These are phyloP conservation scores for Letharia columbiana DNA, from an alignment of 495 filamentous ascomycete genomes.

Conservation along the genomic window DNA sequence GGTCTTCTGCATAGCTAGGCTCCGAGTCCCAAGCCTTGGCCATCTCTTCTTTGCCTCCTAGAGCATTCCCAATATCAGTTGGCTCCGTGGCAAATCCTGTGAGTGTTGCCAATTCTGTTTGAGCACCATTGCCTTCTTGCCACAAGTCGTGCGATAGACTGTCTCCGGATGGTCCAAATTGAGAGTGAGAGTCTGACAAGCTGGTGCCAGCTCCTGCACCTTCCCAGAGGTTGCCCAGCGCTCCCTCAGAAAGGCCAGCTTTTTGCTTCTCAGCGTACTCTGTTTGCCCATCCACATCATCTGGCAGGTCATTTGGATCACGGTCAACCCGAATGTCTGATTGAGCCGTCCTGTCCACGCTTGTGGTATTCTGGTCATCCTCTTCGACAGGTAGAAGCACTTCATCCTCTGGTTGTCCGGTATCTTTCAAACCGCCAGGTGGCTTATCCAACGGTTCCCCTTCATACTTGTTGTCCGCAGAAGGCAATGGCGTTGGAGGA, in stretches of 20 bases:
- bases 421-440: not conserved
- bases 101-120: not conserved
- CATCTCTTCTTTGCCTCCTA: constrained; percentile 5
- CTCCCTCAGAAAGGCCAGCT: not conserved
- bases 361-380: not conserved
- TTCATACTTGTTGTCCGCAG: not conserved
- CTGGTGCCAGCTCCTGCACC: not conserved
- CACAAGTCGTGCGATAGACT: not conserved
- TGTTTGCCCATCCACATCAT: not conserved
- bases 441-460: not conserved
- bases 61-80: not conserved
- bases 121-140: not conserved
- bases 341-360: not conserved
- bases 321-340: not conserved
- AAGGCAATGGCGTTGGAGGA: not conserved
- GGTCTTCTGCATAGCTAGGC: not conserved
- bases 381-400: not conserved
- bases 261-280: not conserved
- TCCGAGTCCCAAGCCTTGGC: constrained; percentile 7
- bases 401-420: not conserved
- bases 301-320: not conserved
- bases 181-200: not conserved
- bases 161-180: not conserved
- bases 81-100: not conserved
- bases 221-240: not conserved